Evolutionary conservation across 345 rosid genomes (phyloP).

Genomic region (Melaleuca quinquenervia): DNA sequence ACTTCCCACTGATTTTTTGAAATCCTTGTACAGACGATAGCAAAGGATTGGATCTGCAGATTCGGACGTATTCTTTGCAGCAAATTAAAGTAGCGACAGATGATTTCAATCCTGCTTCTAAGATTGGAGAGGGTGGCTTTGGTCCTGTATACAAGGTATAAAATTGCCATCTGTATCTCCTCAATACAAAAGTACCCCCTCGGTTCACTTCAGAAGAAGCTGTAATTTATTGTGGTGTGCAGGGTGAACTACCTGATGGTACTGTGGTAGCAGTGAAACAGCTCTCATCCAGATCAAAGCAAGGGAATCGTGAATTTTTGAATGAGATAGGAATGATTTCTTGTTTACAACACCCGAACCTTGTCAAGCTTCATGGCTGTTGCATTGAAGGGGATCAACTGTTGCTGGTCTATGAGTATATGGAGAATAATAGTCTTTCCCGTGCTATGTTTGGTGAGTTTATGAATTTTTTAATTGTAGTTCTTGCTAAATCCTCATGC

Average conservation of each 20-base stretch:
- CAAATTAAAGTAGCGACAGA: slow-evolving; percentile 33
- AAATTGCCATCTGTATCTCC: neutral
- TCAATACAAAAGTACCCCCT: neutral
- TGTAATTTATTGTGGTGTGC: neutral
- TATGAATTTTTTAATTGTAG: neutral
- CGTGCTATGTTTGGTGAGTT: slow-evolving; percentile 47
- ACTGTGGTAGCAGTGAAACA: slow-evolving; percentile 56
- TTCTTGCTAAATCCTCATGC: neutral
- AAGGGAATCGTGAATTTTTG: slow-evolving; percentile 65
- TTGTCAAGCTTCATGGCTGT: slow-evolving; percentile 59
- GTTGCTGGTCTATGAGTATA: slow-evolving; percentile 49
- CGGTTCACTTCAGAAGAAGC: neutral
- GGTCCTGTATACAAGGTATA: slow-evolving; percentile 38
- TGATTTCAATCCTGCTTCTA: slow-evolving; percentile 21
- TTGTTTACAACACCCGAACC: slow-evolving; percentile 62
- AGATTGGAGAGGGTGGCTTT: slow-evolving; percentile 45
- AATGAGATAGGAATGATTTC: slow-evolving; percentile 63
- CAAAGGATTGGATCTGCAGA: slow-evolving; percentile 15
- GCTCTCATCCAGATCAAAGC: slow-evolving; percentile 62
- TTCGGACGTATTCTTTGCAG: slow-evolving; percentile 18
- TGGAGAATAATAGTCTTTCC: slow-evolving; percentile 61
- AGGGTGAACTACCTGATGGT: slow-evolving; percentile 42
- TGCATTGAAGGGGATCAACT: slow-evolving; percentile 56
- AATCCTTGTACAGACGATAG: neutral
- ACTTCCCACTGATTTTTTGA: neutral